Evolutionary conservation across 345 rosid genomes (phyloP).

Genomic region (Corchorus capsularis): DNA sequence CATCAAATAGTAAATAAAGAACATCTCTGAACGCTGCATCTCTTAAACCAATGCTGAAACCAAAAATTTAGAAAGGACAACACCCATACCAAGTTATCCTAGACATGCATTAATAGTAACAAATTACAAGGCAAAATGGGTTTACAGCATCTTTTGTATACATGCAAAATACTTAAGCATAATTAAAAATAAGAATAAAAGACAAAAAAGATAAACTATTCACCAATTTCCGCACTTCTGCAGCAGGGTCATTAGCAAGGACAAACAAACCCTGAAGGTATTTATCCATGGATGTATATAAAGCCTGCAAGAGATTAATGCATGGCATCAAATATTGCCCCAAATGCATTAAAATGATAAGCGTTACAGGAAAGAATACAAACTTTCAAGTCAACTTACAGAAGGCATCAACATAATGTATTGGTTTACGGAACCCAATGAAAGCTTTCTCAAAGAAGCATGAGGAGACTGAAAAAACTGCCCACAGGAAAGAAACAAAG

Average conservation of each 20-base stretch:
- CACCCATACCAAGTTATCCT: slow-evolving; percentile 1
- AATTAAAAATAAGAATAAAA: slow-evolving; percentile 6
- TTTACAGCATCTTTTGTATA: background rate
- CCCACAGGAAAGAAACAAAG: slow-evolving; percentile 30
- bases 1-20: background rate
- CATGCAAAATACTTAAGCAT: background rate
- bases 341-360: slow-evolving; percentile 9
- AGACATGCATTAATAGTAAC: background rate
- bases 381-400: slow-evolving; percentile 53
- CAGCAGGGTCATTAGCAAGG: slow-evolving; percentile 76
- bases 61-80: slow-evolving; percentile 3
- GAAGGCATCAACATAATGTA: slow-evolving; percentile 93
- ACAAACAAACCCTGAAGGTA: slow-evolving; percentile 88
- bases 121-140: background rate
- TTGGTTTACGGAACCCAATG: slow-evolving; percentile 86
- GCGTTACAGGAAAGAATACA: slow-evolving; percentile 10
- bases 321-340: slow-evolving; percentile 2
- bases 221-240: slow-evolving; percentile 87
- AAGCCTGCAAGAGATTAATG: slow-evolving; percentile 53
- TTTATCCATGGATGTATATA: slow-evolving; percentile 63
- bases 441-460: slow-evolving; percentile 75
- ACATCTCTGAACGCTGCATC: background rate
- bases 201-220: slow-evolving; percentile 25
- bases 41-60: background rate
- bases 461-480: slow-evolving; percentile 96